Base-by-base conservation (phyloP, 106 monocot species). In the Apostasia ramifera region DNA sequence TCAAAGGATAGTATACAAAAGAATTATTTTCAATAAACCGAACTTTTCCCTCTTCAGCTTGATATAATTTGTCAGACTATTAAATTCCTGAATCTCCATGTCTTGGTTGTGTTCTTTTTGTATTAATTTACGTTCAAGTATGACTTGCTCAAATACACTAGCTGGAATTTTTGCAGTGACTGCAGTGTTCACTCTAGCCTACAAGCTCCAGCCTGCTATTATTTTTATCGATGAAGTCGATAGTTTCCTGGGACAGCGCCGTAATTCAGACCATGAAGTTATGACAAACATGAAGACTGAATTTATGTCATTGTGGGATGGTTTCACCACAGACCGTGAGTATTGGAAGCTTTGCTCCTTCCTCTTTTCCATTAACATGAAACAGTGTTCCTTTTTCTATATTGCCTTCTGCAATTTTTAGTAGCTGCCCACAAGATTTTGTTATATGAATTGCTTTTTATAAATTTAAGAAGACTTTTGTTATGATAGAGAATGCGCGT, bases 231-330 rank as follows among this genome's bases (percentile, higher is more conserved):
- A 97, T 81, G 95, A 97, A 72, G 92, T 97, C 4, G 95, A 97
- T 70, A 94, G 85, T 62, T 94, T 94, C 78, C 78, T 94, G 90
- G 94, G 94, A 7, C 94, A 94, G 71, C 82, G 94, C 8, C 81
- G 94, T 5, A 85, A 63, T 40, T 81, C 94, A 9, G 90, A 94
- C 55, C 87, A 94, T 82, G 95, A 97, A 80, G 92, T 88, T 50
- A 82, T 97, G 86, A 78, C 92, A 64, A 97, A 97, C 59, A 97
- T 97, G 95, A 97, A 97, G 76, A 92, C 92, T 47, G 95, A 97
- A n/a, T 97, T 97, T 46, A 97, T 97, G 95, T 92, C 95, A 47
- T 72, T 97, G 59, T 97, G 95, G 95, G 95, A 97, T 84, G 95
- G 95, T 53, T 97, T 97, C 76, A 97, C 95, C 55, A 92, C 95